Conservation (phyloP, 225 moss, liverwort and hornwort species). For the Asterella californica region DNA sequence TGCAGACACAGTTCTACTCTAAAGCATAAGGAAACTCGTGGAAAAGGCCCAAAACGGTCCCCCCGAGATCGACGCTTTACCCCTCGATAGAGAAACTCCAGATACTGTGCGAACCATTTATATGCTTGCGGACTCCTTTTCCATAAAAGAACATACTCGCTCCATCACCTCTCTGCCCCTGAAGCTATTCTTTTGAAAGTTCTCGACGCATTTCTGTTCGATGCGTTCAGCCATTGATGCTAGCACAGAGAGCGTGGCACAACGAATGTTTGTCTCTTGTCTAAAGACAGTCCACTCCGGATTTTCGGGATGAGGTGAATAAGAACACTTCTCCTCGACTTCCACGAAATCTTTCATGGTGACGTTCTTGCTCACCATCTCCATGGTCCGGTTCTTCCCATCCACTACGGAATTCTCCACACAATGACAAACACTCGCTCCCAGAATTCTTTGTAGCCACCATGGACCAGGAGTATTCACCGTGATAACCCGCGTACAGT, state of each 20-base stretch:
- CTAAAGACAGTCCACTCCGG: constrained; percentile 73
- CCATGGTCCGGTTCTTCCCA: constrained; percentile 59
- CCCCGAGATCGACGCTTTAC: neutral
- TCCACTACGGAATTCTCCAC: constrained; percentile 76
- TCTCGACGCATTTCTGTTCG: constrained; percentile 82
- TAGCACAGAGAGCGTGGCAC: constrained; percentile 69
- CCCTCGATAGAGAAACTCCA: neutral
- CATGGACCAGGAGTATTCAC: constrained; percentile 90
- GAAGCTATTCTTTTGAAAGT: constrained; percentile 73
- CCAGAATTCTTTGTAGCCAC: constrained; percentile 86
- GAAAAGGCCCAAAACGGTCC: neutral
- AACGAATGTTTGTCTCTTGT: constrained; percentile 82
- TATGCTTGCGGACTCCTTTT: constrained; percentile 39
- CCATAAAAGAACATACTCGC: constrained; percentile 64
- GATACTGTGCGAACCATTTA: neutral
- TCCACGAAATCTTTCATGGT: constrained; percentile 81
- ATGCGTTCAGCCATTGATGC: constrained; percentile 76
- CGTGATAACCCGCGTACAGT: constrained; percentile 67
- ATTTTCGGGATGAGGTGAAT: constrained; percentile 74
- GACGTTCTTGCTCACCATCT: constrained; percentile 73
- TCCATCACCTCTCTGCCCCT: constrained; percentile 88
- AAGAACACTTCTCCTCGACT: constrained; percentile 82
- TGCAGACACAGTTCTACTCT: neutral
- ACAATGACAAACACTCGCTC: constrained; percentile 79
- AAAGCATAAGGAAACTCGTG: neutral